Evolutionary conservation across 345 rosid genomes (phyloP).

Genomic region (Melastoma malabathricum): DNA sequence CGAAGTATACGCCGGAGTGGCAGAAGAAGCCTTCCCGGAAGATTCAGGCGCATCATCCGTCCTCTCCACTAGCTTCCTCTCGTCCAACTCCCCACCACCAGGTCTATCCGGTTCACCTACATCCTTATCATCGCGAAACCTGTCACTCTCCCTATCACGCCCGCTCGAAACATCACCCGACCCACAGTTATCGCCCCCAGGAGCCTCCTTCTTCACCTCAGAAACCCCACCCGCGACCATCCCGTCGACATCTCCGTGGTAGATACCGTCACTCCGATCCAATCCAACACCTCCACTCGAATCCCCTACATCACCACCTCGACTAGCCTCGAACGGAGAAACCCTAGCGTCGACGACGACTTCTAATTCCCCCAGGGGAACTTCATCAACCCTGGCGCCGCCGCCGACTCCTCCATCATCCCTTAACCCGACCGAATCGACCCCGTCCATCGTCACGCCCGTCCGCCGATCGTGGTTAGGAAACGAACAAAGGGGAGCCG

Average conservation of each 20-base stretch:
- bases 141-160: neutral
- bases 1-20: conserved; percentile 24
- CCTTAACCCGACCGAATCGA: neutral
- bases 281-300: neutral
- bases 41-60: conserved; percentile 8
- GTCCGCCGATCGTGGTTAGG: too few species aligned
- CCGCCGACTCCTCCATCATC: conserved; percentile 4
- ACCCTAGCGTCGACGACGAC: neutral
- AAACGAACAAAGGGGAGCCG: too few species aligned
- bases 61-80: conserved; percentile 3
- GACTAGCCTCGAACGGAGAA: conserved; percentile 2
- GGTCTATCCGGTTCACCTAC: neutral
- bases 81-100: neutral
- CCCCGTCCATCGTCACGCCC: too few species aligned
- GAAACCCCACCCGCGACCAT: conserved; percentile 1
- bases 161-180: neutral
- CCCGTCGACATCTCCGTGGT: conserved; percentile 1
- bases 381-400: neutral
- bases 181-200: neutral
- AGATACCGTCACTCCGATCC: conserved; percentile 1
- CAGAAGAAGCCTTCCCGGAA: neutral
- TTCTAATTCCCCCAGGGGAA: too few species aligned
- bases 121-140: neutral
- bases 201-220: conserved; percentile 7
- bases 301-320: conserved; percentile 4